phyloP scores from a whole-genome alignment of 352 stramenopile genomes.

The Pythium rhizo-oryzae region DNA sequence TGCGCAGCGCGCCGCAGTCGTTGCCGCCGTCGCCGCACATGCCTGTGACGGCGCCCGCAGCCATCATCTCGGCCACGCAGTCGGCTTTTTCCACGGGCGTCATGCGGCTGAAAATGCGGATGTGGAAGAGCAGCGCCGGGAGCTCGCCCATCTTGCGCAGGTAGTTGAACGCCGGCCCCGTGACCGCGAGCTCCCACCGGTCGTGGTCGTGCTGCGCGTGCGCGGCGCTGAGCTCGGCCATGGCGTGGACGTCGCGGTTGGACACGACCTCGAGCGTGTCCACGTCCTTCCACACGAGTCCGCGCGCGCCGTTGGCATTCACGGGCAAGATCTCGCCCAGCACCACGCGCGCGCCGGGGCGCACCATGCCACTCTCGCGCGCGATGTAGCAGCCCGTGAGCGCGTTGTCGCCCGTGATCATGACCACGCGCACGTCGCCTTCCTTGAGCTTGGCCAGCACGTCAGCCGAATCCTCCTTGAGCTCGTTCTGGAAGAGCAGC shows the following conservation, averaged over 20 bases:
- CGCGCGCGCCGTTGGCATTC: constrained; percentile 26
- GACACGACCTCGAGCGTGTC: constrained; percentile 56
- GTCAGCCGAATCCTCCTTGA: constrained; percentile 82
- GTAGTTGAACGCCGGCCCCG: constrained; percentile 68
- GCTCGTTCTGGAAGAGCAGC: constrained; percentile 90
- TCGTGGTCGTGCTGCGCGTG: constrained; percentile 26
- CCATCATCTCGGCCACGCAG: constrained; percentile 73
- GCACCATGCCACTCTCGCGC: constrained; percentile 66
- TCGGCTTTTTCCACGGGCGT: constrained; percentile 69
- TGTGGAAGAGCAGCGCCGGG: constrained; percentile 53
- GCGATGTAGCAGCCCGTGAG: constrained; percentile 84
- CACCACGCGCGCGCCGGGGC: constrained; percentile 48
- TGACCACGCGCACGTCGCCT: constrained; percentile 75
- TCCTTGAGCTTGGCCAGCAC: constrained; percentile 77
- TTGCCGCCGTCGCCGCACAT: constrained; percentile 90
- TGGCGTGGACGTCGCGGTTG: constrained; percentile 49
- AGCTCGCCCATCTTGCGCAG: constrained; percentile 68
- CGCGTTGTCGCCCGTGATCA: constrained; percentile 90
- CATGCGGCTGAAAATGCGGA: constrained; percentile 84
- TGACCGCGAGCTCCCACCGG: constrained; percentile 59
- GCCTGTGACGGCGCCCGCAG: constrained; percentile 58
- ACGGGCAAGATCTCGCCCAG: constrained; percentile 63
- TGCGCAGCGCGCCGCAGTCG: constrained; percentile 91
- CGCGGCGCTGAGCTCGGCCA: constrained; percentile 38
- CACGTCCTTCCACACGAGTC: constrained; percentile 71